These are phyloP conservation scores for Ceratocystis diversiconidia DNA, from an alignment of 2,329 filamentous ascomycete species.

Conservation along the genomic window DNA sequence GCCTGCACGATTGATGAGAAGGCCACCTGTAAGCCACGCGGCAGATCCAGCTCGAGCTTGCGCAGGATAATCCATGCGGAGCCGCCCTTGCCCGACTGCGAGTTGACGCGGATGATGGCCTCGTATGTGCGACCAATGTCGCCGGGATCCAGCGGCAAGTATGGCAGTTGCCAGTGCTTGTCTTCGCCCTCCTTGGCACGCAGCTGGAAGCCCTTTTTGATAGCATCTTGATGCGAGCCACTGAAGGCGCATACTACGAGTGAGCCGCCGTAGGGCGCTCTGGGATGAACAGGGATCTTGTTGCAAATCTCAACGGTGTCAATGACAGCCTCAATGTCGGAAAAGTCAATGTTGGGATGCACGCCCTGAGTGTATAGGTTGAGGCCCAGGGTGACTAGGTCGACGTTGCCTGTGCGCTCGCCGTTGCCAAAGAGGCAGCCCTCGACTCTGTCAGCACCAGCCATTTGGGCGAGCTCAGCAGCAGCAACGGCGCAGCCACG, in stretches of 20 bases:
- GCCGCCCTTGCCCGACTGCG: slow-evolving; percentile 87
- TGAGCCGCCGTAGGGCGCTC: slow-evolving; percentile 80
- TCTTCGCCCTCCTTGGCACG: slow-evolving; percentile 50
- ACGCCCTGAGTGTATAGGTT: slow-evolving; percentile 94
- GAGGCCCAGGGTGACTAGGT: slow-evolving; percentile 79
- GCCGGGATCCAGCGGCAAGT: slow-evolving; percentile 80
- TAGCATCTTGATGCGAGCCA: slow-evolving; percentile 87
- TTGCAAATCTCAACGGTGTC: slow-evolving; percentile 82
- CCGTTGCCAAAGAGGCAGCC: slow-evolving; percentile 91
- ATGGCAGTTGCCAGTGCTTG: slow-evolving; percentile 70
- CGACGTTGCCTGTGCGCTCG: slow-evolving; percentile 89
- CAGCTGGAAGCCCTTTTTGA: slow-evolving; percentile 76
- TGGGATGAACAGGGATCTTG: slow-evolving; percentile 84
- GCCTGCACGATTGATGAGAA: slow-evolving; percentile 80
- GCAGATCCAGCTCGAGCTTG: slow-evolving; percentile 79
- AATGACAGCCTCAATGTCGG: slow-evolving; percentile 72
- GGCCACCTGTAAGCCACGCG: slow-evolving; percentile 78
- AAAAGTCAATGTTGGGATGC: slow-evolving; percentile 76
- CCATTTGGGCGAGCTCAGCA: slow-evolving; percentile 89
- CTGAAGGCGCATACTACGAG: slow-evolving; percentile 88
- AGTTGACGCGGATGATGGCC: slow-evolving; percentile 95
- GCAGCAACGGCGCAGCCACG: slow-evolving; percentile 80
- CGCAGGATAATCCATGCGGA: slow-evolving; percentile 87
- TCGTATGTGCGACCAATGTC: slow-evolving; percentile 97
- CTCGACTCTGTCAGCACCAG: slow-evolving; percentile 84